phyloP scores from a whole-genome alignment of 306 rosid species.

The Casuarina cunninghamiana region DNA sequence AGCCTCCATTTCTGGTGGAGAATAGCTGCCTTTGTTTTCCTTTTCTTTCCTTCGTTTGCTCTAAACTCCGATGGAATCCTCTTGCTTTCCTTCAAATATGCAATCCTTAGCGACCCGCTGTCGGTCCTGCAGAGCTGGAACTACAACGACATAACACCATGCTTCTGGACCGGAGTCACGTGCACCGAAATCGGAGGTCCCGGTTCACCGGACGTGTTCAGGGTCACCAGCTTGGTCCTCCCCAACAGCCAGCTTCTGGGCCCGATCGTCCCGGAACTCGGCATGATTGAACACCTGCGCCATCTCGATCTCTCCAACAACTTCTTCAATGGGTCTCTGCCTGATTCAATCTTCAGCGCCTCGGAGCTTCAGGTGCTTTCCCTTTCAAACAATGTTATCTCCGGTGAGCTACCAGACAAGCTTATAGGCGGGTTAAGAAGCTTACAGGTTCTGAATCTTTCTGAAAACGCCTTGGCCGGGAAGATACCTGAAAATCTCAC shows the following conservation, averaged over 20 bases:
- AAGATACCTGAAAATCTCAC: slow-evolving; percentile 59
- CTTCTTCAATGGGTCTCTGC: slow-evolving; percentile 79
- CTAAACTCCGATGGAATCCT: slow-evolving; percentile 70
- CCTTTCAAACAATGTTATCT: slow-evolving; percentile 70
- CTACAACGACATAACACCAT: slow-evolving; percentile 65
- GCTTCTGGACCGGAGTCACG: slow-evolving; percentile 86
- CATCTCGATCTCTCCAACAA: slow-evolving; percentile 84
- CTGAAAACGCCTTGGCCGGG: slow-evolving; percentile 82
- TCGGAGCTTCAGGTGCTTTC: slow-evolving; percentile 70
- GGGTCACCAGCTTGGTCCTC: slow-evolving; percentile 72
- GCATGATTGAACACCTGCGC: slow-evolving; percentile 58
- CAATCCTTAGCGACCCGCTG: slow-evolving; percentile 75
- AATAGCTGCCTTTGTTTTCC: slow-evolving; percentile 31
- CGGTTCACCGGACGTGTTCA: slow-evolving; percentile 43
- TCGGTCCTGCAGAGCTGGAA: slow-evolving; percentile 67
- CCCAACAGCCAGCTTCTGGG: slow-evolving; percentile 75
- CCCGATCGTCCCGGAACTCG: slow-evolving; percentile 62
- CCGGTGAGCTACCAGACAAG: slow-evolving; percentile 71
- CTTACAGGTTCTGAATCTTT: slow-evolving; percentile 72
- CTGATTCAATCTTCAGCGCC: slow-evolving; percentile 67
- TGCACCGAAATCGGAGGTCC: slow-evolving; percentile 52
- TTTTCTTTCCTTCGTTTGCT: slow-evolving; percentile 39
- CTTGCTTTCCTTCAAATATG: slow-evolving; percentile 72
- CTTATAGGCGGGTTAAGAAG: slow-evolving; percentile 44
- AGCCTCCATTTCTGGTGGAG: slow-evolving; percentile 43